Base-by-base conservation (phyloP, 2,329 filamentous ascomycete genomes). In the Aureobasidium melanogenum region DNA sequence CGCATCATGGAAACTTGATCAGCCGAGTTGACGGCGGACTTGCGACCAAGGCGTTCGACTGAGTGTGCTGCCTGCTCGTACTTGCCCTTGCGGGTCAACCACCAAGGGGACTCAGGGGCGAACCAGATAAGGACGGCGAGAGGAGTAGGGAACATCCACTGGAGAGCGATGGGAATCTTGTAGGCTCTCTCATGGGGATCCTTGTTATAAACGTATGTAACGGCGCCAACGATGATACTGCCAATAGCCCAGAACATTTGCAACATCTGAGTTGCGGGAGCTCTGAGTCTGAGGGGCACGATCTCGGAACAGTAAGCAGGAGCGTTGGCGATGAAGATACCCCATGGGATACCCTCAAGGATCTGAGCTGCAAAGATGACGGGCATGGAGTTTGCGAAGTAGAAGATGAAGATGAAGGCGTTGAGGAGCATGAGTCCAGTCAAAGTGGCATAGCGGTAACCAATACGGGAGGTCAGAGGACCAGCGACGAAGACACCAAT, bases 241-340 rank as follows among this genome's bases (percentile, higher is more conserved):
- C 83, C 84, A 68, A 86, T 81, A 19, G 83, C 80, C 83, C 83
- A 86, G 74, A 82, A 84, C 82, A 86, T 85, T 73, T 86, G 84
- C 71, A 86, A 67, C 79, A 83, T 86, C 72, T 83, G 80, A 2
- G 84, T 86, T 5, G 78, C 78, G 22, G 82, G 79, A 58, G 80
- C 84, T 70, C 83, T 73, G 60, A 87, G 72, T 67, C 74, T 74
- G 57, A 86, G 77, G 1, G 84, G 84, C 2, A 84, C 82, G 61
- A 87, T 84, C 70, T 87, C 84, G 67, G 73, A 74, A 71, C 79
- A 83, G 74, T 86, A 87, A 7, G 84, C 84, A 0, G 84, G 84
- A 5, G 84, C 79, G 69, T 85, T 85, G 69, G 84, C 83, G 66
- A 85, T 84, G 71, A 87, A 87, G 67, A 87, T 80, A 28, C 84